Conservation (phyloP, 2,329 filamentous ascomycete species). For the Dothideomycetes sp. region DNA sequence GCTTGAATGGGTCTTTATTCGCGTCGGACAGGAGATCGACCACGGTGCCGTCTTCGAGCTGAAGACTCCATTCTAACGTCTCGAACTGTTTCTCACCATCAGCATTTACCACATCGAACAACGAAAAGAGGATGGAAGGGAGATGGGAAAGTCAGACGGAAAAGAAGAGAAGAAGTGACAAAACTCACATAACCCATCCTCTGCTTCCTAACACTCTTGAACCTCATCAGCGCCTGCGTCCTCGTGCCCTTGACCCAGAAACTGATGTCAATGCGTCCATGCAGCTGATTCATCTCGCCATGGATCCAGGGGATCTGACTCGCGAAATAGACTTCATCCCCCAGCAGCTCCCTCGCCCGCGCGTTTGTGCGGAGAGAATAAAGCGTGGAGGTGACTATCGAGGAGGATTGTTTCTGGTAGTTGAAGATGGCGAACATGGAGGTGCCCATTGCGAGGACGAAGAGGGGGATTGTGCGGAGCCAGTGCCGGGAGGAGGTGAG, state of each 20-base stretch:
- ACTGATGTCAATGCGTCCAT: constrained; percentile 76
- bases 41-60: constrained; percentile 52
- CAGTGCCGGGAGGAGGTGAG: constrained; percentile 24
- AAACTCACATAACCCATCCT: constrained; percentile 47
- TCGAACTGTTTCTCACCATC: constrained; percentile 49
- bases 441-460: constrained; percentile 58
- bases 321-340: constrained; percentile 52
- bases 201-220: constrained; percentile 62
- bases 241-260: constrained; percentile 79
- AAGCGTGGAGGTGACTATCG: constrained; percentile 69
- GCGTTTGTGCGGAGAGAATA: constrained; percentile 81
- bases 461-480: constrained; percentile 64
- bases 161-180: neutral
- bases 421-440: constrained; percentile 90
- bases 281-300: constrained; percentile 79
- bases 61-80: constrained; percentile 83
- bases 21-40: constrained; percentile 65
- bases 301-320: constrained; percentile 37
- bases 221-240: constrained; percentile 62
- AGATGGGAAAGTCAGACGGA: no score
- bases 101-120: no score
- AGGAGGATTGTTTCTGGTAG: constrained; percentile 90
- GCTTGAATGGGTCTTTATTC: constrained; percentile 51
- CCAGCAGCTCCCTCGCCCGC: constrained; percentile 63
- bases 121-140: no score